Percentiles rank a stretch among this genome's conserved stretches.
Evolutionary conservation across 1,284 basidiomycete genomes (phyloP).

Genomic region (Ceratobasidium sp.): DNA sequence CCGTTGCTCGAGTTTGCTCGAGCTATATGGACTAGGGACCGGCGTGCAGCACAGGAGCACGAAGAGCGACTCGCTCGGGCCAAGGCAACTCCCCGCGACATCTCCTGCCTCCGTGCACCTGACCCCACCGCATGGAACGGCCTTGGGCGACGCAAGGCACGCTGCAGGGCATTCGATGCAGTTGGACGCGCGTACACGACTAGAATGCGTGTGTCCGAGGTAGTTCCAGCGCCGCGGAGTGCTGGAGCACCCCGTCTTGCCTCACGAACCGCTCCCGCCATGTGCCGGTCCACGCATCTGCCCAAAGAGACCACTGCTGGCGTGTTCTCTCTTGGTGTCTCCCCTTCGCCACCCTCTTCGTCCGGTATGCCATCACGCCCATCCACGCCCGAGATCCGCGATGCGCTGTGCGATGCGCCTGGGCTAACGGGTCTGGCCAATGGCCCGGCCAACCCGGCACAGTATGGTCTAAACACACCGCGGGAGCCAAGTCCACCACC

Average conservation of each 20-base stretch:
- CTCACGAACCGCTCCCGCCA: too few species aligned
- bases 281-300: too few species aligned
- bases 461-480: neutral
- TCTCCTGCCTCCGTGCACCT: neutral
- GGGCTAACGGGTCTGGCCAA: neutral
- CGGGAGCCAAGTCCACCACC: neutral
- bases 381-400: neutral
- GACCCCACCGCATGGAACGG: neutral
- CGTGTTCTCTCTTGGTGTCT: too few species aligned
- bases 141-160: neutral
- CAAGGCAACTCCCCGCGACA: neutral
- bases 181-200: neutral
- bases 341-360: too few species aligned
- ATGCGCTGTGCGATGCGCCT: neutral
- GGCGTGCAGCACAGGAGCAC: neutral
- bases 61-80: neutral
- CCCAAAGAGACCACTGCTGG: too few species aligned
- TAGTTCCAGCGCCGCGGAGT: too few species aligned
- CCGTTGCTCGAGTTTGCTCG: neutral
- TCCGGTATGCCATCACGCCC: too few species aligned
- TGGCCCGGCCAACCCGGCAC: neutral
- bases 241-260: too few species aligned
- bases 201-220: neutral
- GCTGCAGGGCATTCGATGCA: constrained; percentile 2
- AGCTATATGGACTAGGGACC: neutral